phyloP scores from a whole-genome alignment of 2,329 filamentous ascomycete species.

The Myrmaecium sp. region DNA sequence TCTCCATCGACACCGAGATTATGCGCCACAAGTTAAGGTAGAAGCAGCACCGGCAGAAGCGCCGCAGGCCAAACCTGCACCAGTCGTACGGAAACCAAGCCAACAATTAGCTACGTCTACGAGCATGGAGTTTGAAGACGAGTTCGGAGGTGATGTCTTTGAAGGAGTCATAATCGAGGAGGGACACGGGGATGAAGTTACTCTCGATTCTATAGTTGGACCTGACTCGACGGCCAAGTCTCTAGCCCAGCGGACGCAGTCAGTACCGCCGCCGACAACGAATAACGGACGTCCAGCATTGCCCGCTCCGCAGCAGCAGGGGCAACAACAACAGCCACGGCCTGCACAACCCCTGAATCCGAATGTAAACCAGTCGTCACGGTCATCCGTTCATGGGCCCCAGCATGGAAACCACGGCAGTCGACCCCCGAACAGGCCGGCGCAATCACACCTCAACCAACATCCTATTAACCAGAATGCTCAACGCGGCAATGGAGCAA shows the following conservation, averaged over 20 bases:
- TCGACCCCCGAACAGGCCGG: no score
- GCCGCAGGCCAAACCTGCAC: slow-evolving; percentile 5
- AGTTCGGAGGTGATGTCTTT: slow-evolving; percentile 36
- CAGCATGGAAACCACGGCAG: no score
- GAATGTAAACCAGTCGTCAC: no score
- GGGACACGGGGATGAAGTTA: slow-evolving; percentile 46
- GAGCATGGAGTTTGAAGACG: slow-evolving; percentile 33
- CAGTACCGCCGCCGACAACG: not conserved
- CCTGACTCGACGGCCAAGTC: slow-evolving; percentile 24
- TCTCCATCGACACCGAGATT: slow-evolving; percentile 68
- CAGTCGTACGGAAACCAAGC: slow-evolving; percentile 10
- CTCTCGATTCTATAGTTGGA: slow-evolving; percentile 10
- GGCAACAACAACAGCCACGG: slow-evolving; percentile 3
- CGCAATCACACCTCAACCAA: no score
- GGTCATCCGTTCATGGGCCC: no score
- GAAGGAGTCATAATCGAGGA: slow-evolving; percentile 39
- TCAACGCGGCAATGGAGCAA: no score
- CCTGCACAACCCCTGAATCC: slow-evolving; percentile 6
- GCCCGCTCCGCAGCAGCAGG: not conserved
- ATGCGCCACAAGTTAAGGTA: slow-evolving; percentile 32
- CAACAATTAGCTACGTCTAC: slow-evolving; percentile 18
- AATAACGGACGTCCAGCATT: not conserved
- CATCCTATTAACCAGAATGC: no score
- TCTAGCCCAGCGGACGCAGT: slow-evolving; percentile 38
- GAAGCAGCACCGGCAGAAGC: slow-evolving; percentile 10